These are phyloP conservation scores for Xylaria intraflava DNA, from an alignment of 495 filamentous ascomycete species.

Conservation along the genomic window DNA sequence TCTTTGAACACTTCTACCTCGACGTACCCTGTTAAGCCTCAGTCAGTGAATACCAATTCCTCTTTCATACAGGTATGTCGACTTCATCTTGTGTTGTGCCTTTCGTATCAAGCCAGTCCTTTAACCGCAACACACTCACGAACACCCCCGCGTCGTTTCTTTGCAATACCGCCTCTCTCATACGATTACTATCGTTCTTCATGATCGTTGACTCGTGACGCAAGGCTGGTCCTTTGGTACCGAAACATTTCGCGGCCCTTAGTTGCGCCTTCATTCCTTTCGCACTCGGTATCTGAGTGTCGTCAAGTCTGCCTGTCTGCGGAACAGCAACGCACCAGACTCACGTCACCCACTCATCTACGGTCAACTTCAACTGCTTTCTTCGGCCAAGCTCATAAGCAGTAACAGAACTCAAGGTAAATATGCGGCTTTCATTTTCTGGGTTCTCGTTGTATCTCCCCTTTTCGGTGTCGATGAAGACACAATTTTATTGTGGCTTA, in stretches of 20 bases:
- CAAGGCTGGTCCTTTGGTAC: neutral
- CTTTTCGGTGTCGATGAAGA: neutral
- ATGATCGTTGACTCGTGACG: neutral
- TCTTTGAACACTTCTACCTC: neutral
- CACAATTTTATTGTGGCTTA: neutral
- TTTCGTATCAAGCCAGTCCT: neutral
- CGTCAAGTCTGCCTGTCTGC: neutral
- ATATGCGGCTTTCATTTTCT: neutral
- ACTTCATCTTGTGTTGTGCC: neutral
- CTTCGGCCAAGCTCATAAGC: neutral
- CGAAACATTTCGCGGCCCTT: neutral
- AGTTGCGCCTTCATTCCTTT: slow-evolving; percentile 4
- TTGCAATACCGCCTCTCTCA: no score
- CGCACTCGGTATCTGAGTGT: neutral
- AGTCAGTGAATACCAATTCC: no score
- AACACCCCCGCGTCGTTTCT: no score
- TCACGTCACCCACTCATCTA: neutral
- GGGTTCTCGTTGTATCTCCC: neutral
- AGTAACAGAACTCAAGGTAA: neutral
- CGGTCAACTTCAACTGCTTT: neutral
- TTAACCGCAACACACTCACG: neutral
- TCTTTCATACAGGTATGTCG: neutral
- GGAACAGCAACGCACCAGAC: neutral
- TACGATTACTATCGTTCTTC: neutral
- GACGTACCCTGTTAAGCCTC: neutral